Conservation (phyloP, 2,329 filamentous ascomycete genomes). For the Chrysoporthe deuterocubensis region DNA sequence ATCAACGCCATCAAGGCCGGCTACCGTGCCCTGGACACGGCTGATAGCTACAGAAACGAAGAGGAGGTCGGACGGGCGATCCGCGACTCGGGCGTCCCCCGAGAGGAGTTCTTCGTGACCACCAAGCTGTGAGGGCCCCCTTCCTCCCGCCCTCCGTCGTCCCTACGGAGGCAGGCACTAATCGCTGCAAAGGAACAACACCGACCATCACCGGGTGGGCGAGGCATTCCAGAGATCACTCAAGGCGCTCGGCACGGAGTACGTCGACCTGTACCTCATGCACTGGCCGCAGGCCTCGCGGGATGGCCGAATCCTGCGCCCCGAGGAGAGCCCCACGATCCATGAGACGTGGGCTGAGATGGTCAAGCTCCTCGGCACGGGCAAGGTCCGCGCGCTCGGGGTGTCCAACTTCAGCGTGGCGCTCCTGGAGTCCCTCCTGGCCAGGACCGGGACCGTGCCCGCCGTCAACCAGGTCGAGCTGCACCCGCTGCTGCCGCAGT, state of each 20-base stretch:
- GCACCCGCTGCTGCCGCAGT: slow-evolving; percentile 51
- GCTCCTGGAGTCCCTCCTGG: slow-evolving; percentile 68
- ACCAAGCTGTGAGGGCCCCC: slow-evolving; percentile 36
- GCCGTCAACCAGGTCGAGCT: slow-evolving; percentile 68
- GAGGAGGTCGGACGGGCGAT: slow-evolving; percentile 39
- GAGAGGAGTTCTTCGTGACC: slow-evolving; percentile 39
- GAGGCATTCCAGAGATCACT: slow-evolving; percentile 38
- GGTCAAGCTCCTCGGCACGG: slow-evolving; percentile 52
- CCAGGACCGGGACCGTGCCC: slow-evolving; percentile 48
- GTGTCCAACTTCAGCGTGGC: slow-evolving; percentile 71
- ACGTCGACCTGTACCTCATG: slow-evolving; percentile 61
- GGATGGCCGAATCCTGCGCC: slow-evolving; percentile 12
- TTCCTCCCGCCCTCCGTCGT: slow-evolving; percentile 1
- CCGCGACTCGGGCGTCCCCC: slow-evolving; percentile 39
- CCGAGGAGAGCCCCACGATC: slow-evolving; percentile 22
- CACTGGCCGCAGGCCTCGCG: slow-evolving; percentile 26
- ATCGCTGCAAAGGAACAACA: slow-evolving; percentile 21
- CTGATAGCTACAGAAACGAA: slow-evolving; percentile 36
- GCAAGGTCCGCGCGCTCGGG: slow-evolving; percentile 68
- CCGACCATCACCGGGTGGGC: slow-evolving; percentile 37
- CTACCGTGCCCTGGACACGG: slow-evolving; percentile 40
- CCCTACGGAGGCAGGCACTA: slow-evolving; percentile 16
- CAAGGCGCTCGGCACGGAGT: slow-evolving; percentile 53
- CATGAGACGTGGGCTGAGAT: slow-evolving; percentile 28
- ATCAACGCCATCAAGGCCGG: slow-evolving; percentile 36